Percentiles rank a stretch among this genome's conserved stretches.
Conservation (phyloP, 2,329 filamentous ascomycete genomes). For the Alternaria sp. region DNA sequence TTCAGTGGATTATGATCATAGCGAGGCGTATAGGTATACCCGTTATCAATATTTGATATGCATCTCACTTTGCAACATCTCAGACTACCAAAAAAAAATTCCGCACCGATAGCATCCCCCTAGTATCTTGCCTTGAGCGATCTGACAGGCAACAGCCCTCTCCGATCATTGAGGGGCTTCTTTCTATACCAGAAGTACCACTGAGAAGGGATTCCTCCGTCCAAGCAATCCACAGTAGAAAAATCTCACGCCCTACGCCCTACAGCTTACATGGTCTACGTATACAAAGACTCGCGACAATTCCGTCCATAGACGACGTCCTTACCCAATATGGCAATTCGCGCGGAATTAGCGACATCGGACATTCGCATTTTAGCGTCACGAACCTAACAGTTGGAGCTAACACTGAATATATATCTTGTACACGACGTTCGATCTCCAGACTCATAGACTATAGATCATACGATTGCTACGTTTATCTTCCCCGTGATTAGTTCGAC, state of each 20-base stretch:
- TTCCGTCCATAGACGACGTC: not conserved
- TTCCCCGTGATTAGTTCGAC: not conserved
- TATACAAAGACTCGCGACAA: not conserved
- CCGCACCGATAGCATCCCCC: not conserved
- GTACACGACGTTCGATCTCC: not conserved
- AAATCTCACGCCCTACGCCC: slow-evolving; percentile 10
- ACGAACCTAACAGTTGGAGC: not conserved
- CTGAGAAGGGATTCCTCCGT: not conserved
- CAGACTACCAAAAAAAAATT: too few species aligned
- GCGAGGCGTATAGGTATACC: slow-evolving; percentile 23
- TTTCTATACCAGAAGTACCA: not conserved
- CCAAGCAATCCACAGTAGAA: not conserved
- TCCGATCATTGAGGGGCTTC: not conserved
- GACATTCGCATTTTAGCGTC: slow-evolving; percentile 5
- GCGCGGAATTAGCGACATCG: slow-evolving; percentile 27
- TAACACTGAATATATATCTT: not conserved
- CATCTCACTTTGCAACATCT: not conserved
- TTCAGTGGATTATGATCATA: slow-evolving; percentile 4
- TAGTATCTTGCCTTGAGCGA: not conserved
- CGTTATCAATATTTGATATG: slow-evolving; percentile 4
- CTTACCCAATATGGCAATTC: slow-evolving; percentile 10
- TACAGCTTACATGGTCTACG: not conserved
- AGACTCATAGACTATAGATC: not conserved
- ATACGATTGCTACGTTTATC: not conserved
- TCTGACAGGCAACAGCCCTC: not conserved